Percentiles rank a stretch among this genome's conserved stretches.
phyloP scores from a whole-genome alignment of 768 basidiomycete genomes.

The Termitomyces sp. region DNA sequence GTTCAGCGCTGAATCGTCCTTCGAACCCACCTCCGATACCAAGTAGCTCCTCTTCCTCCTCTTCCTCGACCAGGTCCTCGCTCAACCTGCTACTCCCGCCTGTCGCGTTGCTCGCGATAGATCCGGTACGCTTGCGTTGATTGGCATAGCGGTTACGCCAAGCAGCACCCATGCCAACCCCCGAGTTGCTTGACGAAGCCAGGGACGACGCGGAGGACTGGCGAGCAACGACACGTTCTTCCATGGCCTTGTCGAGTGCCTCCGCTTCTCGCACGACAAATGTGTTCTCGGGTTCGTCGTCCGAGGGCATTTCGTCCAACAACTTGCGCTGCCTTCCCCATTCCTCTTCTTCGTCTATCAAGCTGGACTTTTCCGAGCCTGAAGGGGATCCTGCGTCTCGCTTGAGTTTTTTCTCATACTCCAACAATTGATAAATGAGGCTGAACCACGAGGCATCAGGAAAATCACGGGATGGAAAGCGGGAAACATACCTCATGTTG shows the following conservation, averaged over 20 bases:
- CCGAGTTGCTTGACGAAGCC: conserved; percentile 49
- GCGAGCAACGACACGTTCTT: conserved; percentile 73
- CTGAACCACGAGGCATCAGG: conserved; percentile 34
- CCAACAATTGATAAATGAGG: conserved; percentile 89
- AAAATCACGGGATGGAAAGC: conserved; percentile 11
- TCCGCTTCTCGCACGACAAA: conserved; percentile 74
- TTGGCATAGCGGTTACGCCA: conserved; percentile 60
- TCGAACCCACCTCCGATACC: conserved; percentile 68
- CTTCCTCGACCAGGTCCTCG: conserved; percentile 79
- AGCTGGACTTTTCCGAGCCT: conserved; percentile 51
- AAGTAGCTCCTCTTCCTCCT: conserved; percentile 71
- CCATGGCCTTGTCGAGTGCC: conserved; percentile 85
- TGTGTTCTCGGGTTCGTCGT: conserved; percentile 52
- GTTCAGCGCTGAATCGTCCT: conserved; percentile 27
- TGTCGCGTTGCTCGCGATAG: conserved; percentile 69
- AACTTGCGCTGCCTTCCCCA: conserved; percentile 69
- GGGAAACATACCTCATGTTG: conserved; percentile 81
- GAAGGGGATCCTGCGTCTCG: conserved; percentile 45
- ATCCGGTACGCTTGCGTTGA: conserved; percentile 67
- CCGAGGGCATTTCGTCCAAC: conserved; percentile 52
- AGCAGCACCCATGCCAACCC: conserved; percentile 62
- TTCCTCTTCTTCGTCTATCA: conserved; percentile 71
- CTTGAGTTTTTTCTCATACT: conserved; percentile 79
- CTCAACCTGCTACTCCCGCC: conserved; percentile 69
- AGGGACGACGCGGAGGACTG: conserved; percentile 67